Base-by-base conservation (phyloP, 805 yeast species). In the Suhomyces xylopsoci region DNA sequence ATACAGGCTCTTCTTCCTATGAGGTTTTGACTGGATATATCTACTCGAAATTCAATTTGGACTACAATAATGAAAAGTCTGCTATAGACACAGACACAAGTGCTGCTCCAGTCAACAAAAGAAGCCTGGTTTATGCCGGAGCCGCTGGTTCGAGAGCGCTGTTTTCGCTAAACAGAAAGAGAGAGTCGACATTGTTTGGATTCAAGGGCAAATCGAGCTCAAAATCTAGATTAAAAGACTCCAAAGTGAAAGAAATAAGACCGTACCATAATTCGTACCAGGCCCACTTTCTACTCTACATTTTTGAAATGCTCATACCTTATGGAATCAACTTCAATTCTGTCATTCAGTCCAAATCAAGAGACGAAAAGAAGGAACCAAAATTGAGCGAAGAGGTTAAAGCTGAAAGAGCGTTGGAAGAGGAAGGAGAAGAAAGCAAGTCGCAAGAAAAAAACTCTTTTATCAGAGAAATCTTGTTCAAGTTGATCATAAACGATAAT, bases 191-290 rank as follows among this genome's bases (percentile, higher is more conserved):
- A 7, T 44, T 67, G 7, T 70, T 71, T 45, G 59, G 60, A 4
- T 65, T 70, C 54, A 71, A 69, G 47, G 47, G 57, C 1, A 66
- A 63, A 40, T 32, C 56, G 10, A 43, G 56, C 8, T 47, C 58
- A 2, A 63, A 60, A 46, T 56, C 50, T 25, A 62, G 59, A 34
- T 53, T 51, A 1, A 66, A 63, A 47, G 64, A 58, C 10, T 48
- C 53, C 6, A 56, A 45, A 10, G 28, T 32, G 24, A 58, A 41
- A 43, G 61, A 51, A 49, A 61, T 68, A n/a, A 61, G 55, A 36
- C 70, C 75, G 0, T 72, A 57, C 53, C 62, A 60, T 6, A 76
- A 76, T 51, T 58, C 74, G 0, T 73, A 67, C 51, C 80, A 76
- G 50, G 51, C 68, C 28, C 58, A 53, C 44, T 56, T 74, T 14